Conservation (phyloP, 2,329 filamentous ascomycete genomes). For the Trichocomaceae sp. region DNA sequence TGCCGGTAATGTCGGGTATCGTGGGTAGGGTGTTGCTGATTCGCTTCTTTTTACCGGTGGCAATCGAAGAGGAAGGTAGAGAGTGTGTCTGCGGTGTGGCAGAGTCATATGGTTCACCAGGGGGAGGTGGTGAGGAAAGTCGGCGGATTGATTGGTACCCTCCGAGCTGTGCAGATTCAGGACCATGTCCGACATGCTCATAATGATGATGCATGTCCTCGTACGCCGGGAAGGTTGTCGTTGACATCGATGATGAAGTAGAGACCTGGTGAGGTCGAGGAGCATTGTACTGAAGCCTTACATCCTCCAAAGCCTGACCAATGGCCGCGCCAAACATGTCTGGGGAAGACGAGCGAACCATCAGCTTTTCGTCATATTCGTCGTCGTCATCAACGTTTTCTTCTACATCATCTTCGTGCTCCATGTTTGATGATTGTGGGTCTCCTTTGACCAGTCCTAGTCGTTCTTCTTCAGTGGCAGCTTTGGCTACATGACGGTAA, state of each 20-base stretch:
- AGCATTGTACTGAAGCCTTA: conserved; percentile 16
- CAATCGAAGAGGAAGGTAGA: neutral
- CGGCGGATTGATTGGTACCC: conserved; percentile 12
- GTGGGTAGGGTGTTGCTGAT: conserved; percentile 26
- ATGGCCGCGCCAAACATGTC: conserved; percentile 15
- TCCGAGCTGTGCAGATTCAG: conserved; percentile 2
- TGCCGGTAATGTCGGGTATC: conserved; percentile 22
- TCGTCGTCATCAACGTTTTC: conserved; percentile 22
- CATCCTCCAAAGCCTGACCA: conserved; percentile 17
- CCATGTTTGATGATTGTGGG: conserved; percentile 24
- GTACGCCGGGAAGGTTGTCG: conserved; percentile 21
- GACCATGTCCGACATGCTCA: conserved; percentile 12
- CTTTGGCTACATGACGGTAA: conserved; percentile 32
- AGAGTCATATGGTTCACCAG: conserved; percentile 16
- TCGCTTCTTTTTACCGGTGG: conserved; percentile 5
- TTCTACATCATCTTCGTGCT: conserved; percentile 3
- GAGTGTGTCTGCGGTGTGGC: conserved; percentile 15
- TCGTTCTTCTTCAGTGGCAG: conserved; percentile 72
- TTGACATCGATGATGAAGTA: conserved; percentile 12
- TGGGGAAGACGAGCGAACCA: conserved; percentile 20
- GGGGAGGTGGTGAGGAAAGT: conserved; percentile 8
- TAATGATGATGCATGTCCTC: conserved; percentile 22
- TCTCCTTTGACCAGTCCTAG: conserved; percentile 77
- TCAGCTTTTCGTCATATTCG: conserved; percentile 22
- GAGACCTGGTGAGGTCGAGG: conserved; percentile 19